Evolutionary conservation across 345 rosid species (phyloP).

Genomic region (Angophora floribunda): DNA sequence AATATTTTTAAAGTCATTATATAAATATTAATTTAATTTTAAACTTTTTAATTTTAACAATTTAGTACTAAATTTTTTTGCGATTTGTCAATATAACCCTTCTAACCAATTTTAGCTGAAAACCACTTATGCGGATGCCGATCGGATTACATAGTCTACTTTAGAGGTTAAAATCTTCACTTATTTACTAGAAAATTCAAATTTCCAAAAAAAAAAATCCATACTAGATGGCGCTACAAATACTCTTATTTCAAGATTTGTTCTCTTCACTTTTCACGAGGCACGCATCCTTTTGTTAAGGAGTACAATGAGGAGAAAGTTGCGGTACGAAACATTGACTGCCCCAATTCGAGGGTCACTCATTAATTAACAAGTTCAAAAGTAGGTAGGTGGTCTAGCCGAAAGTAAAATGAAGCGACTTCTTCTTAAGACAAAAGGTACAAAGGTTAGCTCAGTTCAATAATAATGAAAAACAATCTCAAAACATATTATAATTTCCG

Average conservation of each 20-base stretch:
- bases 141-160: fast-evolving
- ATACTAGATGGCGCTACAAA: neutral
- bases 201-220: neutral
- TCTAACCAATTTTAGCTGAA: fast-evolving
- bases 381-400: neutral
- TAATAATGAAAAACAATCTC: neutral
- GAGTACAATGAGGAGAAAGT: neutral
- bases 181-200: neutral
- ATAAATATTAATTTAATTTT: fast-evolving
- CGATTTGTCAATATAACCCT: neutral
- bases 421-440: neutral
- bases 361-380: neutral
- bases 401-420: neutral
- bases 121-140: fast-evolving
- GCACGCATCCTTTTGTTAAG: neutral
- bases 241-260: neutral
- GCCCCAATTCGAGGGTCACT: neutral
- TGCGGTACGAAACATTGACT: neutral
- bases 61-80: neutral
- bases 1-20: neutral
- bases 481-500: neutral
- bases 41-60: neutral
- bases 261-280: neutral
- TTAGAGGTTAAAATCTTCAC: neutral
- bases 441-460: neutral